A percentile compares a stretch with the other conserved stretches of the same genome.
phyloP scores from a whole-genome alignment of 257 asterid species.

The Solanum paucissectum region DNA sequence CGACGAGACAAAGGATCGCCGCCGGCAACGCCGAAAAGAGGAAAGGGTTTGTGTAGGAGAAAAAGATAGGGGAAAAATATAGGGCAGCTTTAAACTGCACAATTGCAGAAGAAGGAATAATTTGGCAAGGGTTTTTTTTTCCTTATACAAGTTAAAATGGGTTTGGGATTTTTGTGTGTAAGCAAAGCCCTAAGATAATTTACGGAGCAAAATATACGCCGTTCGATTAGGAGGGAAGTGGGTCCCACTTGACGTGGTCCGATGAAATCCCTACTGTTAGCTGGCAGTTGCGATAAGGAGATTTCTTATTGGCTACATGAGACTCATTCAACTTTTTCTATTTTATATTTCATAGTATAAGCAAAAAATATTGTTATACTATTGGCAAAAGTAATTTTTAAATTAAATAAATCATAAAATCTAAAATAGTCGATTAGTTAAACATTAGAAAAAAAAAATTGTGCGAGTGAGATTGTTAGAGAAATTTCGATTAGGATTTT shows the following conservation, averaged over 20 bases:
- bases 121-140: not conserved
- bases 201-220: constrained; percentile 10
- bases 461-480: not conserved
- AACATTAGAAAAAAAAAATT: not conserved
- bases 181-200: constrained; percentile 24
- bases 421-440: not conserved
- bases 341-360: not conserved
- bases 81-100: constrained; percentile 6
- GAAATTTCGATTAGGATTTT: too few relatives aligned
- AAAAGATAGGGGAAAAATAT: not conserved
- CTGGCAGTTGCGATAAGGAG: not conserved
- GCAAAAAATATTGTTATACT: not conserved
- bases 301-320: not conserved
- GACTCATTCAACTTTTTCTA: not conserved
- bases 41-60: not conserved
- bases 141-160: not conserved
- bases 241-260: constrained; percentile 18
- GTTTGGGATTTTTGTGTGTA: constrained; percentile 9
- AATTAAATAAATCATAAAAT: too few relatives aligned
- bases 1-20: constrained; percentile 23
- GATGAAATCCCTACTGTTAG: not conserved
- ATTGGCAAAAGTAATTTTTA: not conserved
- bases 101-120: constrained; percentile 1
- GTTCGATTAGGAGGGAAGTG: constrained; percentile 16
- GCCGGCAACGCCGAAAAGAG: constrained; percentile 24